Evolutionary conservation across 805 yeast genomes (phyloP).

Genomic region (Ogataea wickerhamii): DNA sequence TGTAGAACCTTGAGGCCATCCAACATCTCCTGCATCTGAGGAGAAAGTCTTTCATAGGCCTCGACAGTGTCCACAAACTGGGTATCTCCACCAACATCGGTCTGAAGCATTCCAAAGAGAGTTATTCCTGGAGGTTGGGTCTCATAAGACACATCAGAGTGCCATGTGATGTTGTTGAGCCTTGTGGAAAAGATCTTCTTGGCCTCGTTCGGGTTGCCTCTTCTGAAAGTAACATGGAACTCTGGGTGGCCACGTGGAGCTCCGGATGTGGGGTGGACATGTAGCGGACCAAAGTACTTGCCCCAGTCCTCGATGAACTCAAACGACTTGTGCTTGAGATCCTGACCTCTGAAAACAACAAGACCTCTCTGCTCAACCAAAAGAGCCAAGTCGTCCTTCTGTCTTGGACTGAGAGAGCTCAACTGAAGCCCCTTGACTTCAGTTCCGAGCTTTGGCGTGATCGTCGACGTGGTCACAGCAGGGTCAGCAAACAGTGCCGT

Average conservation of each 20-base stretch:
- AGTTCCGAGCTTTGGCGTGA: conserved; percentile 70
- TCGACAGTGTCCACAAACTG: conserved; percentile 67
- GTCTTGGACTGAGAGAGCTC: conserved; percentile 47
- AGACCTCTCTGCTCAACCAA: conserved; percentile 69
- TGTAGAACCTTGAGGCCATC: conserved; percentile 64
- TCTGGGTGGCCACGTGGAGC: conserved; percentile 58
- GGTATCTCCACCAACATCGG: conserved; percentile 70
- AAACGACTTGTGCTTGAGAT: conserved; percentile 54
- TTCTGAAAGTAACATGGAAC: conserved; percentile 58
- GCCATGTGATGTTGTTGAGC: conserved; percentile 51
- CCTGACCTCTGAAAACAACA: conserved; percentile 63
- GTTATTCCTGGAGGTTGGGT: conserved; percentile 71
- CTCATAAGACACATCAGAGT: conserved; percentile 73
- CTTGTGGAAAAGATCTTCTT: conserved; percentile 34
- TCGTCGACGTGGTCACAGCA: conserved; percentile 32
- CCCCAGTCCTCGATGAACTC: conserved; percentile 50
- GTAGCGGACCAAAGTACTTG: conserved; percentile 63
- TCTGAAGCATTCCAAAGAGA: conserved; percentile 57
- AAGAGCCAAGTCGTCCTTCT: conserved; percentile 66
- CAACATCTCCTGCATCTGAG: conserved; percentile 54
- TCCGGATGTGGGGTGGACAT: conserved; percentile 73
- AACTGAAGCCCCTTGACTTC: conserved; percentile 60
- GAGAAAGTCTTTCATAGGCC: conserved; percentile 69
- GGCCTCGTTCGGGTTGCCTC: conserved; percentile 39
- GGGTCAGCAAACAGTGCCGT: conserved; percentile 41